phyloP scores from a whole-genome alignment of 768 basidiomycete genomes.

The Thelephora aurantiotincta region DNA sequence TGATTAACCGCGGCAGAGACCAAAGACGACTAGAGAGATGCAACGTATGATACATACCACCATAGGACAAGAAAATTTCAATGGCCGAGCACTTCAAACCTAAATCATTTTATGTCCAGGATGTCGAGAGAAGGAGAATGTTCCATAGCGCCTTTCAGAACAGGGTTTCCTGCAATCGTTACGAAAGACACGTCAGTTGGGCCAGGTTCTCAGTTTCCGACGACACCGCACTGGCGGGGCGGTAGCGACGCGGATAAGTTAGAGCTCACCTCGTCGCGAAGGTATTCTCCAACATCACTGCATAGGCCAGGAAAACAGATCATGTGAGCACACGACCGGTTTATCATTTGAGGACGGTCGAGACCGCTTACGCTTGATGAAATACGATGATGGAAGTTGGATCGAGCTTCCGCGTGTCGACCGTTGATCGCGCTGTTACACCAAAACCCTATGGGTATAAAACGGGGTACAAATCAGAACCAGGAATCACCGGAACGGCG shows the following conservation, averaged over 20 bases:
- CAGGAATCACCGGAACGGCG: not conserved
- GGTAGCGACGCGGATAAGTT: no score
- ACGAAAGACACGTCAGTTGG: slow-evolving; percentile 2
- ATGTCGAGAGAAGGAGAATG: not conserved
- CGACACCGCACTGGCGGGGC: no score
- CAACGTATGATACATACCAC: no score
- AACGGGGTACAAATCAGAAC: slow-evolving; percentile 2
- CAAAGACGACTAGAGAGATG: no score
- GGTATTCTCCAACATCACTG: slow-evolving; percentile 96
- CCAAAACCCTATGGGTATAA: slow-evolving; percentile 76
- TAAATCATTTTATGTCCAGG: slow-evolving; percentile 2
- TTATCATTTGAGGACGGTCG: no score
- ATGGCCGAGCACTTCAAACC: slow-evolving; percentile 32
- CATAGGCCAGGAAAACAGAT: not conserved
- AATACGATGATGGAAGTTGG: slow-evolving; percentile 96
- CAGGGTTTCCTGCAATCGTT: slow-evolving; percentile 49
- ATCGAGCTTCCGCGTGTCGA: slow-evolving; percentile 94
- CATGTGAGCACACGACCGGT: slow-evolving; percentile 5
- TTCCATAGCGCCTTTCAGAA: no score
- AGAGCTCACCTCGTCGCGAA: slow-evolving; percentile 77
- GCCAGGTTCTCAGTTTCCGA: not conserved
- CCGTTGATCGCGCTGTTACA: slow-evolving; percentile 88
- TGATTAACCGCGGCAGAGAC: no score
- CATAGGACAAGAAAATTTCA: no score
- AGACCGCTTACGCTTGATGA: slow-evolving; percentile 25